A percentile compares a stretch with the other conserved stretches of the same genome.
Conservation (phyloP, 495 filamentous ascomycete species). For the Endocarpon pusillum region DNA sequence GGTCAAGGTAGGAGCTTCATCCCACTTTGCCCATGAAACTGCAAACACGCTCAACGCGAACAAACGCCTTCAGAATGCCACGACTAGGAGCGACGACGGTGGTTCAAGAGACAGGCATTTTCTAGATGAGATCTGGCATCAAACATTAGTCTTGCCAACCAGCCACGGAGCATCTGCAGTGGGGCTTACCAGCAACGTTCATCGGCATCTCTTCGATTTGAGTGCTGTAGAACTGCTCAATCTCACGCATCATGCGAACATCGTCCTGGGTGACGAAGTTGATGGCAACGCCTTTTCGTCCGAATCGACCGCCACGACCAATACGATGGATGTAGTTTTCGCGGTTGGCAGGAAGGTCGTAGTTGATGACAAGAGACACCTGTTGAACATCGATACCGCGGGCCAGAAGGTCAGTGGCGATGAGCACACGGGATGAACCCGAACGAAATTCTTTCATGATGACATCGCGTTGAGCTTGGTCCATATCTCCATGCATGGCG, state of each 20-base stretch:
- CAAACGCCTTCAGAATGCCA: conserved; percentile 1
- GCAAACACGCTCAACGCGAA: not conserved
- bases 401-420: conserved; percentile 93
- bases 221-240: conserved; percentile 92
- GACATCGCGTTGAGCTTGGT: conserved; percentile 87
- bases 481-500: conserved; percentile 98
- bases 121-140: conserved; percentile 1
- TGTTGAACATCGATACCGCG: conserved; percentile 99
- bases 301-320: conserved; percentile 87
- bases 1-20: not conserved
- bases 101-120: not conserved
- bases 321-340: conserved; percentile 99
- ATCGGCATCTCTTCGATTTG: conserved; percentile 99
- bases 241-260: conserved; percentile 92
- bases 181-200: conserved; percentile 39
- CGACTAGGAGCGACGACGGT: not conserved
- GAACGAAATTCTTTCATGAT: conserved; percentile 99
- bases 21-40: conserved; percentile 1
- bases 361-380: conserved; percentile 98
- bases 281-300: conserved; percentile 96
- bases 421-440: conserved; percentile 91
- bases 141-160: not conserved
- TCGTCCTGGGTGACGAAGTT: conserved; percentile 98
- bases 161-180: not conserved
- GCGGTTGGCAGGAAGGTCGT: conserved; percentile 94